These are phyloP conservation scores for Mimosa pudica DNA, from an alignment of 306 rosid species.

Conservation along the genomic window DNA sequence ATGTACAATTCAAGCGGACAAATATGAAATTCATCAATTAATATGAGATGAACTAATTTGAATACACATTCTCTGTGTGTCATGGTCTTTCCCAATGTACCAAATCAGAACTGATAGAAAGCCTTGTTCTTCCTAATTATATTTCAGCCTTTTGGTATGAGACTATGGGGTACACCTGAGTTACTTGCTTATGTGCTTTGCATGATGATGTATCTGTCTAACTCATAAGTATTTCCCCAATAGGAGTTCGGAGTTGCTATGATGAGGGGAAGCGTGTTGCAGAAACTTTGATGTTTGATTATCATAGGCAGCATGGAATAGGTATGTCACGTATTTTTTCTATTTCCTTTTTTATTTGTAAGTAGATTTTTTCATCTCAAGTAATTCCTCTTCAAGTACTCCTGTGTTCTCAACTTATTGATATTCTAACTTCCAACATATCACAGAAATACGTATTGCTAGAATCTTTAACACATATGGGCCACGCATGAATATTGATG, in stretches of 20 bases:
- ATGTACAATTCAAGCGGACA: background rate
- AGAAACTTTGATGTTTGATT: conserved; percentile 95
- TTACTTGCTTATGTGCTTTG: background rate
- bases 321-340: conserved; percentile 44
- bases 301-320: conserved; percentile 93
- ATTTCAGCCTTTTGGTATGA: background rate
- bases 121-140: background rate
- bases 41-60: conserved; percentile 6
- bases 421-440: conserved; percentile 9
- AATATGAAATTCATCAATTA: conserved; percentile 10
- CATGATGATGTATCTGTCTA: conserved; percentile 7
- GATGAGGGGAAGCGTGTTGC: conserved; percentile 99
- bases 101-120: background rate
- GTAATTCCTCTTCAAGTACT: background rate
- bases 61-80: conserved; percentile 3
- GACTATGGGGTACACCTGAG: background rate
- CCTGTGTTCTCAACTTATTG: background rate
- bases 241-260: conserved; percentile 96
- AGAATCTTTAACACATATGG: conserved; percentile 95
- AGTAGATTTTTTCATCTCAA: background rate
- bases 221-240: conserved; percentile 21
- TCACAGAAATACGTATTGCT: conserved; percentile 83
- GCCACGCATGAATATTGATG: conserved; percentile 92
- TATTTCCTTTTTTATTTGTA: background rate
- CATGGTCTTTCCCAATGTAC: background rate